A percentile compares a stretch with the other conserved stretches of the same genome.
These are phyloP conservation scores for Metschnikowia kunwiensis DNA, from an alignment of 805 yeast genomes.

Conservation along the genomic window DNA sequence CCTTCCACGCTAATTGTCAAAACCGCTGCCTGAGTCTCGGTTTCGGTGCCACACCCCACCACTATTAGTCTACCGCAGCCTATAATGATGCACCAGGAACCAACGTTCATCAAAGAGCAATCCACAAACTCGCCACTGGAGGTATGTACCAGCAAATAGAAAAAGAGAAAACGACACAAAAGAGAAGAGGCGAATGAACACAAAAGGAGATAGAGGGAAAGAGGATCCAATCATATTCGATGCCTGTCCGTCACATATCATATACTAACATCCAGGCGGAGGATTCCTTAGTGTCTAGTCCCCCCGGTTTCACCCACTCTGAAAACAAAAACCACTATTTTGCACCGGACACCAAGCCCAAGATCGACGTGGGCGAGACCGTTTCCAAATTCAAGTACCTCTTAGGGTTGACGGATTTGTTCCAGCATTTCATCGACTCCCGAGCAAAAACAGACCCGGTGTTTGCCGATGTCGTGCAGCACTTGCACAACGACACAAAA, in stretches of 20 bases:
- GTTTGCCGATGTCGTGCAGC: conserved; percentile 50
- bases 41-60: too few relatives aligned
- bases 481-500: conserved; percentile 25
- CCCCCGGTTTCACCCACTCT: too few relatives aligned
- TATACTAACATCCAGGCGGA: too few relatives aligned
- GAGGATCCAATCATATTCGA: not conserved
- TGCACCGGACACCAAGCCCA: conserved; percentile 31
- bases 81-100: conserved; percentile 5
- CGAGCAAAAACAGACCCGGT: conserved; percentile 61
- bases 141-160: too few relatives aligned
- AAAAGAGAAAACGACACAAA: too few relatives aligned
- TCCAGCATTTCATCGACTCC: conserved; percentile 63
- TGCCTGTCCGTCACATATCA: too few relatives aligned
- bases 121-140: conserved; percentile 17
- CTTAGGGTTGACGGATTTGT: conserved; percentile 61
- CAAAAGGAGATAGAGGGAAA: too few relatives aligned
- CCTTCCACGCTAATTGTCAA: too few relatives aligned
- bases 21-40: too few relatives aligned
- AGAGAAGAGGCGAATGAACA: too few relatives aligned
- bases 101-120: conserved; percentile 6
- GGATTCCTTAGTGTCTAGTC: too few relatives aligned
- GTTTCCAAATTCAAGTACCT: conserved; percentile 66
- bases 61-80: too few relatives aligned
- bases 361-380: conserved; percentile 56
- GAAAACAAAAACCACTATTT: conserved; percentile 26